phyloP scores from a whole-genome alignment of 2,329 filamentous ascomycete genomes.

The Hymenoscyphus fraxineus region DNA sequence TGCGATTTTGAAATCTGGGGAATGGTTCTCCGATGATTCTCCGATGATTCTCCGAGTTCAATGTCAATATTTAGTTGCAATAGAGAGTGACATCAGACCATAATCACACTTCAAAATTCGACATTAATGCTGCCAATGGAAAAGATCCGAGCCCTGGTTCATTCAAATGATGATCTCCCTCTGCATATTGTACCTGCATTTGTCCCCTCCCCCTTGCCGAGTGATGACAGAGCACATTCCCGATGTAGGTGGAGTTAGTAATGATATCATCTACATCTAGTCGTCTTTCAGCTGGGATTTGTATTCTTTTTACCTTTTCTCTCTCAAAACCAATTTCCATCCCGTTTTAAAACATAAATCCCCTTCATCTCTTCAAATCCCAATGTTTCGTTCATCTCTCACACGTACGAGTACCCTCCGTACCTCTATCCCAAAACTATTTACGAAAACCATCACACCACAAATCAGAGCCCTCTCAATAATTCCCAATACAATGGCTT shows the following conservation, averaged over 20 bases:
- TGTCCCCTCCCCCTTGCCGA: neutral
- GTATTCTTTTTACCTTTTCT: neutral
- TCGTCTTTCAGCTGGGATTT: neutral
- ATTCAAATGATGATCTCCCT: neutral
- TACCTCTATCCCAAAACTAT: neutral
- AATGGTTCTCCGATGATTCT: too few relatives aligned
- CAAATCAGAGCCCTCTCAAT: neutral
- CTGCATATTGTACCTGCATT: neutral
- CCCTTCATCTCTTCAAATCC: neutral
- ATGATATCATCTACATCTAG: conserved; percentile 19
- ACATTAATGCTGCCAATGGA: neutral
- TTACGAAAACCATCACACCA: neutral
- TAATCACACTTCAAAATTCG: neutral
- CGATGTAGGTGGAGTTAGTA: neutral
- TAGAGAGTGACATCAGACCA: neutral
- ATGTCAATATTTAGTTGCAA: neutral
- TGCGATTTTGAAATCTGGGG: neutral
- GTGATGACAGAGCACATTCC: conserved; percentile 14
- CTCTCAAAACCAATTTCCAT: conserved; percentile 5
- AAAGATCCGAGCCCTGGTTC: neutral
- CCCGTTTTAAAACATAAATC: neutral
- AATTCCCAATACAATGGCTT: conserved; percentile 22
- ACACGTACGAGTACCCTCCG: conserved; percentile 15
- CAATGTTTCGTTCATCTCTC: conserved; percentile 15
- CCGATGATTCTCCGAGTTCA: neutral